Evolutionary conservation across 257 asterid genomes (phyloP).

Genomic region (Scutellaria barbata): DNA sequence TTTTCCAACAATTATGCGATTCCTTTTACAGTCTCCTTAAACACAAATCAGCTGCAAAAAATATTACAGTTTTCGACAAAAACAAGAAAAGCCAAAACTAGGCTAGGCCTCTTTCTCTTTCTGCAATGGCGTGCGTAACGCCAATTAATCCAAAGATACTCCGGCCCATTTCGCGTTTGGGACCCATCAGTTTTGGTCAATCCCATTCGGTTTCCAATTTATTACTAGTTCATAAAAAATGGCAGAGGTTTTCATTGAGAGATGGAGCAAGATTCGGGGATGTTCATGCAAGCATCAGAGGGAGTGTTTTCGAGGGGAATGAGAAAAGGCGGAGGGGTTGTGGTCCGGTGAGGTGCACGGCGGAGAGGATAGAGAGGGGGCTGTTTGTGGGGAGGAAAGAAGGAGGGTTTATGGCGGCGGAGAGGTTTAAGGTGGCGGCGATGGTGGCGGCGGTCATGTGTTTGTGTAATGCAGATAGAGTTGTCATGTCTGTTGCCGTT

Average conservation of each 20-base stretch:
- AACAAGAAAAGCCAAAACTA: background rate
- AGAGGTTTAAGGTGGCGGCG: conserved; percentile 90
- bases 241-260: conserved; percentile 28
- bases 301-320: conserved; percentile 4
- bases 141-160: conserved; percentile 35
- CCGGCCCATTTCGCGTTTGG: conserved; percentile 37
- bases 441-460: conserved; percentile 88
- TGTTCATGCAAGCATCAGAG: conserved; percentile 27
- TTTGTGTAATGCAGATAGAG: conserved; percentile 92
- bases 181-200: conserved; percentile 32
- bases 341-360: conserved; percentile 58
- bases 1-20: background rate
- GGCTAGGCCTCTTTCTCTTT: background rate
- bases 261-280: conserved; percentile 29
- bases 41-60: background rate
- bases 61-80: background rate
- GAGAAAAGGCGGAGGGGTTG: conserved; percentile 33
- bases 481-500: conserved; percentile 95
- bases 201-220: conserved; percentile 38
- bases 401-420: conserved; percentile 61
- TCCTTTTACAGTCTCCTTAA: background rate
- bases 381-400: conserved; percentile 57
- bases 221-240: conserved; percentile 16
- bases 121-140: conserved; percentile 55
- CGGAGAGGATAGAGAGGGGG: conserved; percentile 78